Base-by-base conservation (phyloP, 1,284 basidiomycete species). In the Dichomitus squalens region DNA sequence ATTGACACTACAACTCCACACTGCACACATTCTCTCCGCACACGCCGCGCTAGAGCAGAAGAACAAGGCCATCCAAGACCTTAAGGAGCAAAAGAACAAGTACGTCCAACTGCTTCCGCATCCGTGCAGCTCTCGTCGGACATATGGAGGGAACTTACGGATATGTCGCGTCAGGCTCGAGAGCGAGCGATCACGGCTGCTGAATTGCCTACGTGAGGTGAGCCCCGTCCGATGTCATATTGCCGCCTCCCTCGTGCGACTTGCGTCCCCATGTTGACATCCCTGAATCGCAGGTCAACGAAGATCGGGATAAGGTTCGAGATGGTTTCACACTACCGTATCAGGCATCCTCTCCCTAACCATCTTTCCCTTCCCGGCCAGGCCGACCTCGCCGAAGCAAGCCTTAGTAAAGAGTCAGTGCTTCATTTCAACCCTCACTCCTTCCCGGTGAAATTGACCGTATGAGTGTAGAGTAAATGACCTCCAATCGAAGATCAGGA, bases 61-160 rank as follows among this genome's bases (percentile, higher is more conserved):
- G 70, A 81, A 80, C 64, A 88, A 85, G 62, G 81, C 86, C 4
- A 83, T 92, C 31, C 87, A 92, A 72, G 90, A 92, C 67, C 75
- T 92, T 50, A 84, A 83, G 58, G 89, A 90, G 70, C 89, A 92
- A 73, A 88, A 87, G 72, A 90, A 90, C 72, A 87, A 87, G 88
- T 90, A 67, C 50, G 79, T 75, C 44, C 20, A 23, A 5, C n/a
- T 57, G 48, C 40, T 47, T 56, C 43, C 56, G 12, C 50, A 7
- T 8, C 25, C 4, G 25, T 1, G 4, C 39, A 14, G 54, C 40
- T 46, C 23, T 12, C 23, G 46, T 50, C 27, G 36, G 51, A 21
- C 9, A 20, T 52, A 44, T 55, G 48, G 47, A 55, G 38, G 8
- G 36, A 33, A 21, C 52, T 34, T 23, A 29, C 21, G 39, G 16